Conservation (phyloP, 495 filamentous ascomycete species). For the Penicillium macrosclerotiorum region DNA sequence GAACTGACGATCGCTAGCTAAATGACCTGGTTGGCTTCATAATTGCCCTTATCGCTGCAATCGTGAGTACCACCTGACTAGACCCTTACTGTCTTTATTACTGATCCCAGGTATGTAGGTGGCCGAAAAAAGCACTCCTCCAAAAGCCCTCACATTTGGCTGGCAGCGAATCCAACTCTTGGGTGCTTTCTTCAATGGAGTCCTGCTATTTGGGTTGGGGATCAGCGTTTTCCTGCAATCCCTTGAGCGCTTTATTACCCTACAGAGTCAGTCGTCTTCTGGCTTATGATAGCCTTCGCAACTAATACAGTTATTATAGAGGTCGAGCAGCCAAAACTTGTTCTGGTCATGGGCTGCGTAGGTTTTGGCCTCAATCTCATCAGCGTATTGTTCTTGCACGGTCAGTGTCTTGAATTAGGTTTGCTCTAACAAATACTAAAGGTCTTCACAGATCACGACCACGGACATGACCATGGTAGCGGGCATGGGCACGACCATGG, state of each 20-base stretch:
- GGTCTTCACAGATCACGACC: conserved; percentile 6
- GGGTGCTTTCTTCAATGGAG: conserved; percentile 87
- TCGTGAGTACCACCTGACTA: conserved; percentile 39
- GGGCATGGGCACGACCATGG: conserved; percentile 3
- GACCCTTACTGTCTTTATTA: background rate
- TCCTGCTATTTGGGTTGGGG: conserved; percentile 86
- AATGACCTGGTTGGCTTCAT: conserved; percentile 87
- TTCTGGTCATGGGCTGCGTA: conserved; percentile 71
- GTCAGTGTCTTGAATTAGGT: no score
- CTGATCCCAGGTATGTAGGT: conserved; percentile 17
- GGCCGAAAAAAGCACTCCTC: conserved; percentile 26
- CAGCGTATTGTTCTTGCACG: conserved; percentile 76
- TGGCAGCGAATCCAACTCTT: conserved; percentile 88
- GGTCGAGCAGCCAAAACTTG: conserved; percentile 68
- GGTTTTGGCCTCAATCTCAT: conserved; percentile 77
- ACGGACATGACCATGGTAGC: no score
- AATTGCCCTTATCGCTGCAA: conserved; percentile 82
- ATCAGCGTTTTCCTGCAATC: conserved; percentile 92
- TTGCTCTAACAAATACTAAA: background rate
- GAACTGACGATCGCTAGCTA: conserved; percentile 48
- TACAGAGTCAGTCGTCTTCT: conserved; percentile 31
- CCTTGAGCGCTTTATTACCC: conserved; percentile 68
- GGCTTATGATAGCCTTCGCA: conserved; percentile 4
- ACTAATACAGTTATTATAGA: conserved; percentile 34
- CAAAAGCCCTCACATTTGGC: conserved; percentile 45